Base-by-base conservation (phyloP, 75 land plant genomes). In the Adiantum capillusveneris region DNA sequence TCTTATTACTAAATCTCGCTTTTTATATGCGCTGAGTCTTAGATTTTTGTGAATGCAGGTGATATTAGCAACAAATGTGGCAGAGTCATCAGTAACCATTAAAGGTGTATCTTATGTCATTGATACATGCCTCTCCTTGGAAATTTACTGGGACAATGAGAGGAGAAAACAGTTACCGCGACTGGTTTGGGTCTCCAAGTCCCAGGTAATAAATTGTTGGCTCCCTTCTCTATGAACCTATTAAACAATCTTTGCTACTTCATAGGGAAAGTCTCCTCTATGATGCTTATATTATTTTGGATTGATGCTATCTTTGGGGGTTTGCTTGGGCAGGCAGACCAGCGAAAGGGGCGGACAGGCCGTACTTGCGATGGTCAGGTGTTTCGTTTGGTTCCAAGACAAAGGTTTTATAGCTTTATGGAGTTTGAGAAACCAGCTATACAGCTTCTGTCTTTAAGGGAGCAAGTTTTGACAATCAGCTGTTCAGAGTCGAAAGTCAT, bases 71-170 rank as follows among this genome's bases (percentile, higher is more conserved):
- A 88, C 94, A 56, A 83, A 88, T 62, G 88, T 88, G 74, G 94
- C 94, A 51, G 94, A 88, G 64, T 88, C 94, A 59, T 88, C 94
- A 18, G 84, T 88, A n/a, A 88, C 94, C 19, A 88, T 88, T 53
- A 86, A 86, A 28, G 72, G 84, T 57, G 76, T 85, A 9, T 80
- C 81, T 11, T 85, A 41, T 60, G 90, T 88, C 20, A 75, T 88
- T 58, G 94, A 88, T 65, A 85, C 94, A 27, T 88, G 94, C 49
- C 80, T 90, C 0, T 85, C 87, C 34, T 71, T 88, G 59, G 86
- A 88, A 70, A 87, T 88, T 17, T 77, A 60, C 50, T 88, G 94
- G 94, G 84, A 88, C 43, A 42, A 28, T 45, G 65, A 57, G 54
- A 60, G 60, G 39, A 71, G 76, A 67, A 72, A 24, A 18, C 80